Evolutionary conservation across 2,329 filamentous ascomycete species (phyloP).

Genomic region (Aspergillus pseudoglaucus): DNA sequence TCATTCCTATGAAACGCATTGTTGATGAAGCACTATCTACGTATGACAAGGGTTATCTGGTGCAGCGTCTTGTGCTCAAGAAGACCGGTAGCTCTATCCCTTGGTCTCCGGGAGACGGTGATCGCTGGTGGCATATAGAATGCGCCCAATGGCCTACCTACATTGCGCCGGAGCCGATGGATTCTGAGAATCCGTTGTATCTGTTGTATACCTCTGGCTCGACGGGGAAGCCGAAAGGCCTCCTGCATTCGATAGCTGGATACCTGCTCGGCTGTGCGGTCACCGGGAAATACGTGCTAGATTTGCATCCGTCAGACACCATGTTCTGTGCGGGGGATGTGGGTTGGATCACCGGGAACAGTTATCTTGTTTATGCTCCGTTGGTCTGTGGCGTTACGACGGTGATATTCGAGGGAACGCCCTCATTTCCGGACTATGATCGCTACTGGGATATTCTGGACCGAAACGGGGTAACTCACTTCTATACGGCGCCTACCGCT

Average conservation of each 20-base stretch:
- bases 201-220: conserved; percentile 93
- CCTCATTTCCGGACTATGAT: conserved; percentile 72
- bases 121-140: conserved; percentile 96
- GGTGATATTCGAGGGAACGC: conserved; percentile 91
- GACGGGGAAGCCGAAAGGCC: conserved; percentile 96
- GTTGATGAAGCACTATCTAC: conserved; percentile 90
- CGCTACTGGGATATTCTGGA: conserved; percentile 95
- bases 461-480: conserved; percentile 87
- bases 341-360: conserved; percentile 96
- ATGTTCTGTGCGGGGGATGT: conserved; percentile 96
- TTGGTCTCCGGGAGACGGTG: conserved; percentile 38
- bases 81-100: not conserved
- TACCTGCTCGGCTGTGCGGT: conserved; percentile 81
- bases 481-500: conserved; percentile 98
- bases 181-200: conserved; percentile 87
- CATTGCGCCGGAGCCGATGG: conserved; percentile 77
- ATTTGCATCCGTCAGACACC: conserved; percentile 80
- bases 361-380: conserved; percentile 90
- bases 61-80: not conserved
- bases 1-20: conserved; percentile 94
- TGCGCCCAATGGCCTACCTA: conserved; percentile 56
- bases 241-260: conserved; percentile 89
- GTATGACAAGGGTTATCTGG: not conserved
- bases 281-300: conserved; percentile 94
- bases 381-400: conserved; percentile 83